phyloP scores from a whole-genome alignment of 805 yeast genomes.

The Debaryomyces castellii region DNA sequence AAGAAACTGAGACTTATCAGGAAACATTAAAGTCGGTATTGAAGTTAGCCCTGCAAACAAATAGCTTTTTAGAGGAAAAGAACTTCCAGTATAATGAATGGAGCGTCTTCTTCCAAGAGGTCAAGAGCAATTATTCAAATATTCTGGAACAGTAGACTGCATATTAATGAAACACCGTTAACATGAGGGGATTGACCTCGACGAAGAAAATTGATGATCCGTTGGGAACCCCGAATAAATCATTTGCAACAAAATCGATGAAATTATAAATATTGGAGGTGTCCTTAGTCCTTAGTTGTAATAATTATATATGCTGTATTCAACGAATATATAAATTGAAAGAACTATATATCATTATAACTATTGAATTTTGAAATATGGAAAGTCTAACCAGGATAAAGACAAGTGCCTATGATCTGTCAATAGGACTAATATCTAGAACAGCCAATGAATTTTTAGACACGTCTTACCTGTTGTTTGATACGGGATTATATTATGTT shows the following conservation, averaged over 20 bases:
- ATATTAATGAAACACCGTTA: neutral
- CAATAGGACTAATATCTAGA: neutral
- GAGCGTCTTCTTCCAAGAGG: slow-evolving; percentile 6
- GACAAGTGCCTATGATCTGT: neutral
- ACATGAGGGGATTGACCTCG: neutral
- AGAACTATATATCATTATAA: neutral
- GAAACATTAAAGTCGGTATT: slow-evolving; percentile 42
- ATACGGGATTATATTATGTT: slow-evolving; percentile 11
- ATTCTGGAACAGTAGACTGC: neutral
- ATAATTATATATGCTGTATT: too few relatives aligned
- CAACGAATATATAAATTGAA: neutral
- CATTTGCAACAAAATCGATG: neutral
- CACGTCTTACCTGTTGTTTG: slow-evolving; percentile 6
- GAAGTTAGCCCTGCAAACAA: slow-evolving; percentile 24
- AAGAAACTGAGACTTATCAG: slow-evolving; percentile 58
- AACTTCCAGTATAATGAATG: slow-evolving; percentile 7
- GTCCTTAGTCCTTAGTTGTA: neutral
- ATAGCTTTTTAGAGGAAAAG: slow-evolving; percentile 7
- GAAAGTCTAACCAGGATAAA: neutral
- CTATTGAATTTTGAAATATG: neutral
- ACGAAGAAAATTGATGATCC: slow-evolving; percentile 1
- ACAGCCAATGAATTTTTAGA: slow-evolving; percentile 1
- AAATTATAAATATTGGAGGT: neutral
- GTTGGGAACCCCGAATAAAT: slow-evolving; percentile 1
- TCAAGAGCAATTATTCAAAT: slow-evolving; percentile 3